phyloP scores from a whole-genome alignment of 2,329 filamentous ascomycete genomes.

The Alternaria metachromatica region DNA sequence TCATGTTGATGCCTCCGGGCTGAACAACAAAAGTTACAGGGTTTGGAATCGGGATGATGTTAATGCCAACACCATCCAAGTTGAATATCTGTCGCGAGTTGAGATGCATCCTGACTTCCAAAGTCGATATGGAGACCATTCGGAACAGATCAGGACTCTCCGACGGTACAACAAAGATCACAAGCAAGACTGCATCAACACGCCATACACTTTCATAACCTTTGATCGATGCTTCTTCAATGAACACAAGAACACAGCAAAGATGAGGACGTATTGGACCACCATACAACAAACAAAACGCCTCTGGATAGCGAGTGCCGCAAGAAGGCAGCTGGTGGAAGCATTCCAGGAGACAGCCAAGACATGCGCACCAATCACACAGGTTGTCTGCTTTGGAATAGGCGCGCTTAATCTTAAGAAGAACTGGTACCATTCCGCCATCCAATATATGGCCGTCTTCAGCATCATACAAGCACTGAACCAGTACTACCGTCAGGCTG shows the following conservation, averaged over 20 bases:
- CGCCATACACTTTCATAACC: not conserved
- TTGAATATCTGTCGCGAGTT: conserved; percentile 11
- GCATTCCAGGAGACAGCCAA: not conserved
- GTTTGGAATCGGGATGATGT: not conserved
- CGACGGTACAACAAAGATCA: not conserved
- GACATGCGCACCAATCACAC: not conserved
- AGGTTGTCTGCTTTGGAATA: conserved; percentile 23
- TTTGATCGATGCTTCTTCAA: not conserved
- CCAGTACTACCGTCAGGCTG: not conserved
- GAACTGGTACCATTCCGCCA: conserved; percentile 2
- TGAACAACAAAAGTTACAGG: not conserved
- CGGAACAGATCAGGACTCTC: not conserved
- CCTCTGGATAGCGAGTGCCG: not conserved
- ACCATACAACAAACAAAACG: not conserved
- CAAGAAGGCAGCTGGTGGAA: not conserved
- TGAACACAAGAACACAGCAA: not conserved
- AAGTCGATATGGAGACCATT: not conserved
- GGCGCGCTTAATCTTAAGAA: conserved; percentile 7
- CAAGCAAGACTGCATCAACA: not conserved
- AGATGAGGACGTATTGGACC: not conserved
- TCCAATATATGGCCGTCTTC: conserved; percentile 25
- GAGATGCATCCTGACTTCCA: conserved; percentile 14
- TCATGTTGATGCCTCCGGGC: not conserved
- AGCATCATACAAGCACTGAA: conserved; percentile 14
- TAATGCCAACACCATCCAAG: not conserved